Conservation (phyloP, 225 moss, liverwort and hornwort species). For the Straminergon stramineum region DNA sequence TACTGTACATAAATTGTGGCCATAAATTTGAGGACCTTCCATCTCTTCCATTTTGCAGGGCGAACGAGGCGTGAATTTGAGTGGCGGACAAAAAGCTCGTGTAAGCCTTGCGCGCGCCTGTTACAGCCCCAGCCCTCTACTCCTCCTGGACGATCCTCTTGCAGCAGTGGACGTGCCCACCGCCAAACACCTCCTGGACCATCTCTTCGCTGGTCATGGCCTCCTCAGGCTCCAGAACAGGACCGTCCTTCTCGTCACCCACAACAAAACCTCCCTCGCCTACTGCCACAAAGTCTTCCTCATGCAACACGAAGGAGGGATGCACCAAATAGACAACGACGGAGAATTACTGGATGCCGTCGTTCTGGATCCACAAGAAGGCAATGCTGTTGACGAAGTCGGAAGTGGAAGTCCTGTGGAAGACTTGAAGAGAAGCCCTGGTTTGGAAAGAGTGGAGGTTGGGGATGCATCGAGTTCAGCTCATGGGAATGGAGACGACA, state of each 20-base stretch:
- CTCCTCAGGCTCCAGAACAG: slow-evolving; percentile 39
- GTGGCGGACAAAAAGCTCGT: slow-evolving; percentile 84
- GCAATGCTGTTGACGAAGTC: neutral
- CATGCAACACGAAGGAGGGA: slow-evolving; percentile 26
- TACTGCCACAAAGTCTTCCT: slow-evolving; percentile 42
- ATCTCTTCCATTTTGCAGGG: slow-evolving; percentile 18
- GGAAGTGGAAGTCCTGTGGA: neutral
- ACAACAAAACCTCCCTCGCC: slow-evolving; percentile 51
- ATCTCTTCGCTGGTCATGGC: slow-evolving; percentile 42
- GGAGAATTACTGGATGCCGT: neutral
- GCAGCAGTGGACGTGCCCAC: slow-evolving; percentile 86
- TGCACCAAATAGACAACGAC: slow-evolving; percentile 19
- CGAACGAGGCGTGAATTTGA: slow-evolving; percentile 70
- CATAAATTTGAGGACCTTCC: neutral
- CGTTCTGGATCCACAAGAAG: neutral
- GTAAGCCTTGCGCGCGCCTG: slow-evolving; percentile 78
- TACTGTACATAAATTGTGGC: too few relatives aligned
- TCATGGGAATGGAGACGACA: neutral
- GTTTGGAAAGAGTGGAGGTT: neutral
- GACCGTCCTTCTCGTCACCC: slow-evolving; percentile 67
- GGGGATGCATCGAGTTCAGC: neutral
- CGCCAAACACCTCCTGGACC: slow-evolving; percentile 62
- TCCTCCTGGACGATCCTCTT: slow-evolving; percentile 73
- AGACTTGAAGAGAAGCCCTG: neutral
- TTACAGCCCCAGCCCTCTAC: slow-evolving; percentile 40